phyloP scores from a whole-genome alignment of 148 eudicot species.

The Rhododendron kiyosumense region DNA sequence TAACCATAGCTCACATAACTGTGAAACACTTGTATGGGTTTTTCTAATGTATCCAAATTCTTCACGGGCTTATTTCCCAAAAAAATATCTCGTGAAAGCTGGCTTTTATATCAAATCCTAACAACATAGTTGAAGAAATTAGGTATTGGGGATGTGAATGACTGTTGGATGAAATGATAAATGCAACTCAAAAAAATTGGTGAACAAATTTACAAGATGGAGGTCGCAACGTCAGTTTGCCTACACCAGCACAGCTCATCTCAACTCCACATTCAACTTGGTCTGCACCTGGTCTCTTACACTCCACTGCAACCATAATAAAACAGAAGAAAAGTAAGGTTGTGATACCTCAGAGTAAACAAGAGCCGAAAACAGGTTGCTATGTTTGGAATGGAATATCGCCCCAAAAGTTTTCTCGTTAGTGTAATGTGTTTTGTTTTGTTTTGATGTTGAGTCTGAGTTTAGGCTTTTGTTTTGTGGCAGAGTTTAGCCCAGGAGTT shows the following conservation, averaged over 20 bases:
- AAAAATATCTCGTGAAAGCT: too few species aligned
- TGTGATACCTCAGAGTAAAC: background rate
- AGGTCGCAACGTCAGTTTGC: background rate
- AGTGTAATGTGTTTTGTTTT: background rate
- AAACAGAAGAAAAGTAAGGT: background rate
- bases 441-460: background rate
- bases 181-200: background rate
- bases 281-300: conserved; percentile 71
- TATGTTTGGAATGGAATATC: background rate
- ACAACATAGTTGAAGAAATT: background rate
- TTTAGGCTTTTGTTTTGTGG: background rate
- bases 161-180: background rate
- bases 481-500: background rate
- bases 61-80: background rate
- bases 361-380: background rate
- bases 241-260: conserved; percentile 33
- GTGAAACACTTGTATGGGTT: background rate
- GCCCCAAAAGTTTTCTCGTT: background rate
- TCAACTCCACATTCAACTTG: conserved; percentile 74
- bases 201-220: conserved; percentile 7
- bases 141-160: background rate
- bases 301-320: conserved; percentile 57
- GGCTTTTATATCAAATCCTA: background rate
- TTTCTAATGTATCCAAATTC: background rate
- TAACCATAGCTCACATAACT: background rate